Evolutionary conservation across 1,284 basidiomycete species (phyloP), one percentile per base, ranked within the genome.

Genomic region (Takashimella koratensis): DNA sequence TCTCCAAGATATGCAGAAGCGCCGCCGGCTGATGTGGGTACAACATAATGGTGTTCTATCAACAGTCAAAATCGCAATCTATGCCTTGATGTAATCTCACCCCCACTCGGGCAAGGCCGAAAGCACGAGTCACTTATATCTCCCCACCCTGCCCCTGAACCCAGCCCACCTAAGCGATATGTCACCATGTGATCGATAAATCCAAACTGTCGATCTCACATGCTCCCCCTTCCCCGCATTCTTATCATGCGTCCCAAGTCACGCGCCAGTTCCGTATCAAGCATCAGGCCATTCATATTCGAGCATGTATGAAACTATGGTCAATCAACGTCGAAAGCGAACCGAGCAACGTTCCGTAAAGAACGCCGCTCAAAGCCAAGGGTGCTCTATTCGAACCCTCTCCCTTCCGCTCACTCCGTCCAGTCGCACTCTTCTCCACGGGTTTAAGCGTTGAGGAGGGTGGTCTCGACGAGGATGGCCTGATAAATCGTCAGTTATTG

Each of bases 381-480:
- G 8, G 30, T 36, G 30, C 30, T 16, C 10, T 8, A 36, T 8
- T 36, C 30, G 30, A 8, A 36, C 8, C 30, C 16, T 16, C 10
- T 36, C 16, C 30, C 30, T 36, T n/a, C n/a, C n/a, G n/a, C n/a
- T n/a, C n/a, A n/a, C n/a, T n/a, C n/a, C n/a, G n/a, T n/a, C n/a
- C n/a, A n/a, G n/a, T n/a, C 30, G 16, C 30, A 8, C 8, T 8
- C 30, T 16, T 36, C 16, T 36, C 30, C n/a, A 12, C 26, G 30
- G 24, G 43, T 30, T 49, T 43, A 51, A 26, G 51, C 54, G 60
- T 69, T 65, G 57, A 76, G 71, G 46, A 80, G 66, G 30, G 90
- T 94, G 51, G 95, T 97, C 82, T 96, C 90, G 59, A 94, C 88
- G 63, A 98, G 87, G 77, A 95, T 96, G 67, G 81, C 76, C 39